Evolutionary conservation across 2,329 filamentous ascomycete species (phyloP), one percentile per base, ranked within the genome.

Genomic region (Neonectria ditissima): DNA sequence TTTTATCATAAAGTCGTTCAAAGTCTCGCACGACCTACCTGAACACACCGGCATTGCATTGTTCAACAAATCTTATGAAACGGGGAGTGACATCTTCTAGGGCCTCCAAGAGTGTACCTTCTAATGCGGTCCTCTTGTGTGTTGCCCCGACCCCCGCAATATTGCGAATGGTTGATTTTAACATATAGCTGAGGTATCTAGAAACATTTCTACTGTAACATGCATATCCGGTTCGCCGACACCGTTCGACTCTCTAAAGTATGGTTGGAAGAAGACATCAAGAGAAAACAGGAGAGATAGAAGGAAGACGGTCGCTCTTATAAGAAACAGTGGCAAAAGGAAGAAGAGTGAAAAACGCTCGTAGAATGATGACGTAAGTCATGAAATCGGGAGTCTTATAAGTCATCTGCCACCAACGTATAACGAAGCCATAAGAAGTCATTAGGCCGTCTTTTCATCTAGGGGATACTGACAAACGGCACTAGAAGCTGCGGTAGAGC

Each of bases 401-500:
- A 32, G 28, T 32, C 47, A 50, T 48, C 45, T 30, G 26, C 45
- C 45, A n/a, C 28, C 8, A 48, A 48, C 26, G 26, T 26, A 30
- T 30, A 48, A 30, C 16, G 16, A 24, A 16, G 7, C 22, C 28
- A 18, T 8, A 32, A 11, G 16, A 24, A 24, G 20, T 24, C 34
- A 18, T 47, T 20, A 24, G 2, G n/a, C 30, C 16, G 28, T 32
- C 47, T 18, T 18, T 3, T 7, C 24, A 41, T n/a, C 18, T 16
- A 47, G 50, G 34, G 34, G 7, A 52, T 41, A n/a, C n/a, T 28
- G 37, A 62, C 16, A 45, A 53, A 28, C 18, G 45, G 30, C 47
- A 24, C 34, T 51, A 48, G 10, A 64, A 55, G 45, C 39, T 59
- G 47, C 65, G 65, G 52, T 70, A 75, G 16, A 78, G 60, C 83